A percentile compares a stretch with the other conserved stretches of the same genome.
Conservation (phyloP, 441 rosid genomes). For the Corymbia citriodora region DNA sequence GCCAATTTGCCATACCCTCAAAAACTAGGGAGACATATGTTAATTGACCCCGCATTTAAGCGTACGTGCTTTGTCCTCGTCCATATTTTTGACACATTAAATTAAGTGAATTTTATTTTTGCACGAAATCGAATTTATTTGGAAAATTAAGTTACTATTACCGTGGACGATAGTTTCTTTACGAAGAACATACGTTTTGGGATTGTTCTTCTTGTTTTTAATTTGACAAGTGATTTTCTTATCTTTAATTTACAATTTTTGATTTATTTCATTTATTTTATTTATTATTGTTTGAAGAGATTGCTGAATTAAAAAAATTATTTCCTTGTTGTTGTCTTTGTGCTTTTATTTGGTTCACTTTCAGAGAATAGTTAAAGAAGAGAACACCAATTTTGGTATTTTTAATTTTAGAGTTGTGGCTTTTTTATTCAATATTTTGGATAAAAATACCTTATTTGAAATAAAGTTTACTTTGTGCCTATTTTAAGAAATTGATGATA, state of each 20-base stretch:
- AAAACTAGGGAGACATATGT: background rate
- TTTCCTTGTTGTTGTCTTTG: background rate
- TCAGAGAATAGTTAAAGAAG: background rate
- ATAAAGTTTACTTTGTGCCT: background rate
- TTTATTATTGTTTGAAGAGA: background rate
- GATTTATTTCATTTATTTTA: background rate
- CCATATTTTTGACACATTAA: background rate
- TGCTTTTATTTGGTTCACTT: background rate
- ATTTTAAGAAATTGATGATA: too few relatives aligned
- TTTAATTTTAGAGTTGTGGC: background rate
- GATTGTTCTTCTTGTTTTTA: background rate
- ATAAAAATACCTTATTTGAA: background rate
- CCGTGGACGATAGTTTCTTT: background rate
- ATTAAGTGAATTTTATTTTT: background rate
- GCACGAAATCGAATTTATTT: background rate
- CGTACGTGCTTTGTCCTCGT: background rate
- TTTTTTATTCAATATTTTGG: too few relatives aligned
- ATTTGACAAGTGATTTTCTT: background rate
- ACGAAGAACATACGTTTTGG: background rate
- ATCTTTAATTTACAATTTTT: background rate
- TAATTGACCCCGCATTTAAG: background rate
- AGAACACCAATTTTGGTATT: background rate
- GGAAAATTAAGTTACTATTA: background rate
- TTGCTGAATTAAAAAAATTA: background rate
- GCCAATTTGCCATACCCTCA: background rate